Conservation (phyloP, 176 grass and related monocot genomes). For the Dactylis glomerata region DNA sequence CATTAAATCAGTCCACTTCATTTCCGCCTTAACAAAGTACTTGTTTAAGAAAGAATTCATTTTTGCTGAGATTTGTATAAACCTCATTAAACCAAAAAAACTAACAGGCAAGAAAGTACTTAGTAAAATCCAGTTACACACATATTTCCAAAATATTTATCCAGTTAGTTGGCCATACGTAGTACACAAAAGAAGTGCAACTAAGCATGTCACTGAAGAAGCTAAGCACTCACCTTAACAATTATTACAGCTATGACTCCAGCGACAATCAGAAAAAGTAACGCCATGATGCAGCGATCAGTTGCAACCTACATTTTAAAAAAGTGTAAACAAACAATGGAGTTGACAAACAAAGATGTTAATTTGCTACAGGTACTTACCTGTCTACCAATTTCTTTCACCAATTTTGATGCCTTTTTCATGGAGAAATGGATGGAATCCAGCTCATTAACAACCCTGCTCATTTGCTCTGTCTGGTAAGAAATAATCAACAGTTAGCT, state of each 20-base stretch:
- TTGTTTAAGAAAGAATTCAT: neutral
- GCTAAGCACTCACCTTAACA: constrained; percentile 63
- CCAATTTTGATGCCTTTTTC: constrained; percentile 88
- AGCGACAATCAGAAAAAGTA: constrained; percentile 94
- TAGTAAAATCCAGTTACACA: neutral
- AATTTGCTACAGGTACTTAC: constrained; percentile 24
- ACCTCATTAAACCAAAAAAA: neutral
- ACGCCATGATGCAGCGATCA: constrained; percentile 87
- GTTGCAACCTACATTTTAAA: constrained; percentile 70
- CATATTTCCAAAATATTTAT: neutral
- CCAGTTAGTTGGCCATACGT: neutral
- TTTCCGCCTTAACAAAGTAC: neutral
- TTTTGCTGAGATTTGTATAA: neutral
- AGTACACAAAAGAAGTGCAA: neutral
- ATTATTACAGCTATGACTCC: constrained; percentile 87
- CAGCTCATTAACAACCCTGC: constrained; percentile 87
- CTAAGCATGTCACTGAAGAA: constrained; percentile 6
- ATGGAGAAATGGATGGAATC: constrained; percentile 98
- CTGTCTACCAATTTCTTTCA: constrained; percentile 95
- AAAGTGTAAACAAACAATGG: neutral
- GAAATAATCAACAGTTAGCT: constrained; percentile 18
- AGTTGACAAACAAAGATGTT: neutral
- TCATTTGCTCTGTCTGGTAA: constrained; percentile 97
- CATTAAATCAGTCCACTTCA: neutral
- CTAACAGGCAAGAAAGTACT: neutral